phyloP scores from a whole-genome alignment of 2,329 filamentous ascomycete species.

The Simplicillium sp. region DNA sequence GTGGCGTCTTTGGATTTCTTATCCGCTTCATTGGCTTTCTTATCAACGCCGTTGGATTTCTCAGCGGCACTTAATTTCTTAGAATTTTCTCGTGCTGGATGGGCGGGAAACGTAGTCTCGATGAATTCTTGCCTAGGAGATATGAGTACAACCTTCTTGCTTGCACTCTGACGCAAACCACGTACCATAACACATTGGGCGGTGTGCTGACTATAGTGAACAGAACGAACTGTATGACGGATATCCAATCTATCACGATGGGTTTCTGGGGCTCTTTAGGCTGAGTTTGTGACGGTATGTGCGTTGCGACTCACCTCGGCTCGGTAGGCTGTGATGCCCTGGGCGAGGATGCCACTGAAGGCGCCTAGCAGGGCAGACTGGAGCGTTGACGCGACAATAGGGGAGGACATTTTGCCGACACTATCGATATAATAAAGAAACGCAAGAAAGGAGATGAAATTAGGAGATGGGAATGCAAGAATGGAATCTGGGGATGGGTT shows the following conservation, averaged over 20 bases:
- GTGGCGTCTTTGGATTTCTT: too few species aligned
- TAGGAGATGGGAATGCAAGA: not conserved
- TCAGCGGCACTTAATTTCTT: too few species aligned
- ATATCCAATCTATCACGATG: slow-evolving; percentile 53
- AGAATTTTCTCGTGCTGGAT: too few species aligned
- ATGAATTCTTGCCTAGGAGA: slow-evolving; percentile 59
- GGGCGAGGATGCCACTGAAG: slow-evolving; percentile 64
- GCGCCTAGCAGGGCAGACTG: slow-evolving; percentile 58
- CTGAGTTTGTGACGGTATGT: not conserved
- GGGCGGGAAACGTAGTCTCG: slow-evolving; percentile 64
- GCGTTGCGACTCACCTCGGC: slow-evolving; percentile 33
- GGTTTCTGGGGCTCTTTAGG: slow-evolving; percentile 33
- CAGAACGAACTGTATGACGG: slow-evolving; percentile 67
- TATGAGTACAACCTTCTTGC: too few species aligned
- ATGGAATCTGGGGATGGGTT: not conserved
- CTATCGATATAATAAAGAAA: not conserved
- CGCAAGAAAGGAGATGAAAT: not conserved
- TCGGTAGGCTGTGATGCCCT: slow-evolving; percentile 56
- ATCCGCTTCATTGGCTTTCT: too few species aligned
- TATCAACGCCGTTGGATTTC: too few species aligned
- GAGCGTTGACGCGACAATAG: slow-evolving; percentile 49
- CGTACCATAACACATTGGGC: slow-evolving; percentile 73
- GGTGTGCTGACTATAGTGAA: slow-evolving; percentile 67
- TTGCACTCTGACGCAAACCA: slow-evolving; percentile 7
- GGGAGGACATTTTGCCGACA: slow-evolving; percentile 24